Base-by-base conservation (phyloP, 1,284 basidiomycete species). In the Anthracocystis walkeri region DNA sequence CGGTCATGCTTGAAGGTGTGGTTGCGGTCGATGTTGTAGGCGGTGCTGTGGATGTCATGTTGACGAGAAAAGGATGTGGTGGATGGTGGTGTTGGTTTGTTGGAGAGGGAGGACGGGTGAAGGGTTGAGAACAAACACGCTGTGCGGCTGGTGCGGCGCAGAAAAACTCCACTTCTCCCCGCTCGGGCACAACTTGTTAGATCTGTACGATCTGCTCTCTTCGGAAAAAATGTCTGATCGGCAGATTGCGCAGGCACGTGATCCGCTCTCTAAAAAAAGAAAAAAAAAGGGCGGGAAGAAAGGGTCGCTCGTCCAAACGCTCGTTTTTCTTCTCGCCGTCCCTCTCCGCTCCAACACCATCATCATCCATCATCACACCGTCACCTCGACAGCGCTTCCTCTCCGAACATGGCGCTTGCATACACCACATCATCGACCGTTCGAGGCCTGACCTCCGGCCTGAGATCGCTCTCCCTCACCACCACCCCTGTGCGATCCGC, bases 181-280 rank as follows among this genome's bases (percentile, higher is more conserved):
- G 44, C 45, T 25, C 2, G 44, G 20, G 20, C 31, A 6, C 8
- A 2, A 18, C 4, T 38, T 63, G 61, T 64, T 64, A 57, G 49
- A 52, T 42, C 35, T 35, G 8, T 14, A 0, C 4, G 6, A 14
- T 8, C 42, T 42, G 27, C 10, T 6, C 27, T 31, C 6, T 18
- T 14, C 4, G 12, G 7, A 45, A 27, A 49, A 49, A 11, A 6
- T 3, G 5, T 44, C 38, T 45, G 38, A 51, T 57, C 50, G 62
- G 27, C 45, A 46, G 16, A 25, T 2, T 4, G 8, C 1, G 21
- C 20, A 29, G n/a, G n/a, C 66, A 69, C 66, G 66, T 69, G 66
- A 58, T 29, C 8, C 29, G 29, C 29, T 2, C 23, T 11, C 16
- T 7, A 38, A 38, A 11, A 18, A 27, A 38, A 56, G n/a, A 21